Evolutionary conservation across 257 asterid genomes (phyloP), one percentile per base, ranked within the genome.

Genomic region (Solanum virginianum): DNA sequence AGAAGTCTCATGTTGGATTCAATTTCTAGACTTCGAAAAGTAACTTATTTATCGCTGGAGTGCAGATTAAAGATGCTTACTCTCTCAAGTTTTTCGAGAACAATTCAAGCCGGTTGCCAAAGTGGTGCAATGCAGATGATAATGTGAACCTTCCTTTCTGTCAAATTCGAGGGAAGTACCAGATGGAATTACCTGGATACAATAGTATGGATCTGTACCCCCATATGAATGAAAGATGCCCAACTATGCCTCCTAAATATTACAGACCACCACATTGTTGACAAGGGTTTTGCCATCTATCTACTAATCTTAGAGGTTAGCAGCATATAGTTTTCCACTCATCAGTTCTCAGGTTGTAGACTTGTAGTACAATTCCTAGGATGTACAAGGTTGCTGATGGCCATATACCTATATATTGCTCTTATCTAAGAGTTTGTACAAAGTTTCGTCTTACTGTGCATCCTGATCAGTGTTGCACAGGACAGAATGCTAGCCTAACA

Each of bases 51-150:
- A 13, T 72, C 18, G 74, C 75, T 39, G n/a, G 84, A 43, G 45
- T 88, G 87, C 98, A 96, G 99, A 93, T 96, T 87, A 94, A 93
- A 90, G 99, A 96, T 84, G 98, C 97, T 4, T 96, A 96, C 90
- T 81, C 90, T 7, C 91, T 96, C 84, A 96, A 92, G 69, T 87
- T 93, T 82, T 94, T 91, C 11, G 99, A 94, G 51, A 91, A 88
- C 90, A 88, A 96, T 87, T 87, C 93, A 51, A 92, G 95, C 86
- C 95, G 90, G 29, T 89, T 96, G 91, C 99, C 99, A 1, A 85
- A 86, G 88, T 96, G 99, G 99, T 96, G 99, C 93, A 94, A 93
- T 68, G 96, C 93, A 7, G 96, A 88, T 80, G 99, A 95, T 91
- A 90, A 90, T 0, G 95, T 92, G 80, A 86, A 93, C 87, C 96